Evolutionary conservation across 768 basidiomycete species (phyloP), one percentile per base, ranked within the genome.

Genomic region (Pulveroboletus sp.): DNA sequence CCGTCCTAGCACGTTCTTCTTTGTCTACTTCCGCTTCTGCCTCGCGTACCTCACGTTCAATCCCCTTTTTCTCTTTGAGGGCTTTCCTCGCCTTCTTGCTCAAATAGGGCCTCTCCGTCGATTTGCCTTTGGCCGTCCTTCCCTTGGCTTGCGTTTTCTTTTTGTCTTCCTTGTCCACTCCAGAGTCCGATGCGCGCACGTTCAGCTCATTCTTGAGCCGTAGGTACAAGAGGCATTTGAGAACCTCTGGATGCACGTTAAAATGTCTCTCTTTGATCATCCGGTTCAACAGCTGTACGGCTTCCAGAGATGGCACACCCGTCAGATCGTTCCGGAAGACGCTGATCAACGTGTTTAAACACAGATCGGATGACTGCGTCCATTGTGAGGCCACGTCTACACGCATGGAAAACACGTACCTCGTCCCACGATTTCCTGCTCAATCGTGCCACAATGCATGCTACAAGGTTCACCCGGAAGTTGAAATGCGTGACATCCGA

Each of bases 241-340:
- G 76, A 39, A 94, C 88, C 51, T 90, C 84, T 9, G 95, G 91
- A 61, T 94, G 87, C 35, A 98, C 84, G 55, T 85, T 84, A 72
- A 90, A 99, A 55, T 82, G 81, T 27, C 85, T 84, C 63, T 97
- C 95, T 67, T 95, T 97, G 65, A 97, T 81, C 90, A 97, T 97
- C 51, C 94, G 83, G 58, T 97, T 94, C 53, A 99, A 69, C 33
- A 97, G 74, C 38, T 94, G 88, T 35, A 98, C 90, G 49, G 85
- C 73, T 65, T 97, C 92, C 49, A 97, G 78, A 5, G 97, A 97
- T 40, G 88, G 75, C 10, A 72, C 69, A 16, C 94, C 93, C 11
- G 87, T 87, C 17, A 79, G 70, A 72, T 98, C 97, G 53, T 80
- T 79, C 42, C 81, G 80, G 70, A 98, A 92, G 35, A 97, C 85